Conservation (phyloP, 768 basidiomycete species). For the Daedaleopsis nitida region DNA sequence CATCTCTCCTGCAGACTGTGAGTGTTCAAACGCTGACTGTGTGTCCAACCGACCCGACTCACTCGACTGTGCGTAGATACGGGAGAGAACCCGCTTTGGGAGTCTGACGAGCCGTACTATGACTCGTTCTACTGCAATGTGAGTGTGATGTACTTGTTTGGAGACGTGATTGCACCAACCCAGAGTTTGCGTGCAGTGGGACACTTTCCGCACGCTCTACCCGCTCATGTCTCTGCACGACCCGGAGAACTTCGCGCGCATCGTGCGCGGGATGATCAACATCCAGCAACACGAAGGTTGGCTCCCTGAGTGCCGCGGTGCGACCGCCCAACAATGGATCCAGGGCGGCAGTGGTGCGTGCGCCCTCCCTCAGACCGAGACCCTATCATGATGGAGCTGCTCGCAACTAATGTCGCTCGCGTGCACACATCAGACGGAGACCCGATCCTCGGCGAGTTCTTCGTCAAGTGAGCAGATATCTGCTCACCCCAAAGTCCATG, state of each 20-base stretch:
- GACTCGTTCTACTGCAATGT: conserved; percentile 72
- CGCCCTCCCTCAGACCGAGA: neutral
- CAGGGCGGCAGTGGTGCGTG: conserved; percentile 67
- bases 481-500: neutral
- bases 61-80: conserved; percentile 42
- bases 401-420: neutral
- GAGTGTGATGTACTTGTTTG: too few relatives aligned
- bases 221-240: conserved; percentile 68
- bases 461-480: conserved; percentile 49
- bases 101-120: conserved; percentile 53
- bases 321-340: conserved; percentile 52
- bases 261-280: conserved; percentile 67
- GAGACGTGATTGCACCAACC: too few relatives aligned
- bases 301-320: conserved; percentile 66
- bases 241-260: conserved; percentile 56
- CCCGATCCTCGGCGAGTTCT: conserved; percentile 67
- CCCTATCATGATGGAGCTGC: neutral
- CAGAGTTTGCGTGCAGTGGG: conserved; percentile 46
- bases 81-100: conserved; percentile 40
- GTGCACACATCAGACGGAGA: conserved; percentile 49
- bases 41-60: neutral
- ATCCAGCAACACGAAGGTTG: conserved; percentile 72
- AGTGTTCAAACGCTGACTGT: conserved; percentile 18
- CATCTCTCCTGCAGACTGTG: conserved; percentile 66
- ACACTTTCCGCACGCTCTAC: conserved; percentile 64